Evolutionary conservation across 441 rosid species (phyloP), one percentile per base, ranked within the genome.

Genomic region (Corymbia calophylla): DNA sequence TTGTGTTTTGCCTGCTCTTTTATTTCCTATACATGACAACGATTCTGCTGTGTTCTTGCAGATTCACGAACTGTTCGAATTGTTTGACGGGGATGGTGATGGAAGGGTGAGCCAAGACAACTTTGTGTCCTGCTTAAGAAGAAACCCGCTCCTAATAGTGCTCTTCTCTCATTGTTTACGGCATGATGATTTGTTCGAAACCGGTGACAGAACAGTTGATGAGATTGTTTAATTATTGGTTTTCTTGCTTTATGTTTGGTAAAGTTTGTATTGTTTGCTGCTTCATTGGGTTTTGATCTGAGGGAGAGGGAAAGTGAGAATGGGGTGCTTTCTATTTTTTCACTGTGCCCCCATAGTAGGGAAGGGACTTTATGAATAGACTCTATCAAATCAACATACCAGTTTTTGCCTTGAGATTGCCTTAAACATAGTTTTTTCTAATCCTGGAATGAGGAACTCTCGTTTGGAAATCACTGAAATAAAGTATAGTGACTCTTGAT

Each of bases 141-240:
- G 87, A 94, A 95, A 96, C 87, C 99, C 99, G 51, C 88, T 98
- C 88, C 91, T 97, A 91, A 91, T 98, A 91, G 94, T 96, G 2
- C 89, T 97, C 18, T 96, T 97, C 90, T 92, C 95, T 8, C 92
- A 92, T 60, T 87, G 88, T 51, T 87, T 92, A 90, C 89, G 86
- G 88, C 93, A 90, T 16, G 90, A 87, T 19, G 90, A 90, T 77
- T 89, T 89, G 15, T 88, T 88, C 10, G 92, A 89, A 90, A 87
- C 60, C 23, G 85, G 88, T 23, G 87, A 89, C 87, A 87, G 70
- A 47, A 91, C 70, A 66, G 48, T 86, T 80, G 92, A 92, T 73
- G 95, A 94, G 88, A 90, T 92, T 48, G 92, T 92, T 51, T 96
- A 90, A 91, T 73, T 53, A 60, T 8, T 64, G 18, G 80, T 31